A percentile compares a stretch with the other conserved stretches of the same genome.
These are phyloP conservation scores for Rhododendron molle DNA, from an alignment of 148 eudicot genomes.

Conservation along the genomic window DNA sequence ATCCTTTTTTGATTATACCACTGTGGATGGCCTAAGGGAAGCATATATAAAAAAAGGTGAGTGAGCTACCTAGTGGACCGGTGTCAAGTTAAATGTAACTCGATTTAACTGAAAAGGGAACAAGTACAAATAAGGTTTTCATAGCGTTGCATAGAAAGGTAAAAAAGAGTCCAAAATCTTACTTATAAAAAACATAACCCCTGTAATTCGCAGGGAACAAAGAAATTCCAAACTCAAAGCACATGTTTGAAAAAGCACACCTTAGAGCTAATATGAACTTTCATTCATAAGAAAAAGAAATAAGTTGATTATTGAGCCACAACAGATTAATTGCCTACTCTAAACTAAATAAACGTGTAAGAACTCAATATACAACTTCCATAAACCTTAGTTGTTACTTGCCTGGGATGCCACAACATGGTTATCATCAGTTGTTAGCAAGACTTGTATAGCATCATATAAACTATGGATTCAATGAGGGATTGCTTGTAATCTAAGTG, in stretches of 20 bases:
- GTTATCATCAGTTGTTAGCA: conserved; percentile 79
- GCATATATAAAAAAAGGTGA: background rate
- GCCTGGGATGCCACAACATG: conserved; percentile 97
- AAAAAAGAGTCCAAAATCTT: background rate
- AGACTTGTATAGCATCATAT: conserved; percentile 67
- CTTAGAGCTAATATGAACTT: background rate
- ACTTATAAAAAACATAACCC: background rate
- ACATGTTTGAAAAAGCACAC: background rate
- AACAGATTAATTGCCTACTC: background rate
- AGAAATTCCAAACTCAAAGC: background rate
- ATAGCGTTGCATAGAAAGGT: background rate
- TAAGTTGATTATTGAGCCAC: background rate
- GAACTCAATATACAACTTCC: background rate
- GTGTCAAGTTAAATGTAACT: conserved; percentile 85
- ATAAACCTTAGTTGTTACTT: conserved; percentile 16
- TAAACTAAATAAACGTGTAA: background rate
- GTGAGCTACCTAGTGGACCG: conserved; percentile 75
- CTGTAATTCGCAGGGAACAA: background rate
- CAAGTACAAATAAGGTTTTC: background rate
- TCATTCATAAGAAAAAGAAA: background rate
- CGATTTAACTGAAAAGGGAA: conserved; percentile 63
- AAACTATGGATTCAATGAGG: conserved; percentile 28
- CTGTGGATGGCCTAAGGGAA: no score
- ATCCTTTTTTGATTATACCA: no score
- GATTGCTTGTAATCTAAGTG: background rate